Evolutionary conservation across 495 filamentous ascomycete genomes (phyloP), one percentile per base, ranked within the genome.

Genomic region (Penicillium robsamsonii): DNA sequence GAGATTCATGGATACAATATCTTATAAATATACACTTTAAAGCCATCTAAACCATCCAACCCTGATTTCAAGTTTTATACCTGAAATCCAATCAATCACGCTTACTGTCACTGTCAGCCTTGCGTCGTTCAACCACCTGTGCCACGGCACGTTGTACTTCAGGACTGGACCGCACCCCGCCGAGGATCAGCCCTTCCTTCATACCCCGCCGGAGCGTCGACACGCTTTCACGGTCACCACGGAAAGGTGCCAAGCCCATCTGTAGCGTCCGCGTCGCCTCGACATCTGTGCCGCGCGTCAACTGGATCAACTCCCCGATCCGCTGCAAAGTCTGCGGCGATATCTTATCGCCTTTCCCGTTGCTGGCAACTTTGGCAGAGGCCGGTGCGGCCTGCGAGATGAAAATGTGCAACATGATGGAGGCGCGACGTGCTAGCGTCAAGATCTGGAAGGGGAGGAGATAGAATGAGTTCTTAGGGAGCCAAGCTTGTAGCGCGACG

Each of bases 361-460:
- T 30, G 37, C 38, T 8, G 0, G 51, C 5, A 12, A 35, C 29
- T 31, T 33, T 54, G 22, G 45, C 25, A 17, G 29, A 51, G 3
- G 70, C 62, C 10, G 76, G 76, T 2, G 74, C 67, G 18, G 96
- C 81, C 71, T 96, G 91, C n/a, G 85, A 87, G 54, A 97, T 85
- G 58, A 92, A 95, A 46, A 97, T 92, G 70, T 92, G 92, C 18
- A 92, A 63, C n/a, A 88, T 90, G 46, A 97, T 75, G 8, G 83
- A 80, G 17, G 88, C 69, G 69, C 88, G 92, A 31, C 92, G 83
- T 3, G 88, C 84, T n/a, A 98, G 79, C 13, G 78, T 63, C 31
- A 96, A 76, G 60, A 87, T 80, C 71, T 98, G 92, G 69, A 96
- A 98, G 11, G 90, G 94, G n/a, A 97, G 76, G 46, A 94, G 87